Conservation (phyloP, 345 rosid genomes). For the Eucalyptus virginea region DNA sequence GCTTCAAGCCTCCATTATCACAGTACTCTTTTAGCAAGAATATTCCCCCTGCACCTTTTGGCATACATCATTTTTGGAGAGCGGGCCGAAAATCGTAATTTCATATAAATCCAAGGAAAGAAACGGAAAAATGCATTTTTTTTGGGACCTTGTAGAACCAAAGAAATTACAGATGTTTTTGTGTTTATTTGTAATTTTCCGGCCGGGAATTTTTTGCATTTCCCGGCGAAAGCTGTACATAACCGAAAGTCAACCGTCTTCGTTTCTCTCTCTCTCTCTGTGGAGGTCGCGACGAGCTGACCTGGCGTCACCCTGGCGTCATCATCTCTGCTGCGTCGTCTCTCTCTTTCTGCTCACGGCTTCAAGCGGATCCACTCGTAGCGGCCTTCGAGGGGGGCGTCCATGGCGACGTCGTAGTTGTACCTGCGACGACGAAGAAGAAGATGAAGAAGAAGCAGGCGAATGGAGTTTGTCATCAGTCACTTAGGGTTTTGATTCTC, state of each 20-base stretch:
- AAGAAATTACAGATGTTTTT: background rate
- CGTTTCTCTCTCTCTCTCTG: background rate
- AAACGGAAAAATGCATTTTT: background rate
- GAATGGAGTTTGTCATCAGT: conserved; percentile 9
- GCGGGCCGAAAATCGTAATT: background rate
- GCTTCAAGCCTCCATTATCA: background rate
- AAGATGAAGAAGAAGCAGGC: background rate
- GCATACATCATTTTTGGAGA: background rate
- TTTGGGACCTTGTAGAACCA: background rate
- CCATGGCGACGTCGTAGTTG: conserved; percentile 36
- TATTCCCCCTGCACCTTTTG: background rate
- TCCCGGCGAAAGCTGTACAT: background rate
- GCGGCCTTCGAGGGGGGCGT: conserved; percentile 36
- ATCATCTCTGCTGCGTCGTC: background rate
- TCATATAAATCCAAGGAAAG: background rate
- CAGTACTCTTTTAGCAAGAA: background rate
- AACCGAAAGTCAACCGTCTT: background rate
- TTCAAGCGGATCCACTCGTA: conserved; percentile 42
- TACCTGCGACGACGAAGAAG: conserved; percentile 11
- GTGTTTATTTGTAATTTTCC: background rate
- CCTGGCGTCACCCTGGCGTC: background rate
- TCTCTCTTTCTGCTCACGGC: background rate
- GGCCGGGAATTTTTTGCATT: background rate
- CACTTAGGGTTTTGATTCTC: conserved; percentile 7
- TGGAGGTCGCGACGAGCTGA: background rate